These are phyloP conservation scores for Agaricus sinodeliciosus DNA, from an alignment of 768 basidiomycete genomes.

Conservation along the genomic window DNA sequence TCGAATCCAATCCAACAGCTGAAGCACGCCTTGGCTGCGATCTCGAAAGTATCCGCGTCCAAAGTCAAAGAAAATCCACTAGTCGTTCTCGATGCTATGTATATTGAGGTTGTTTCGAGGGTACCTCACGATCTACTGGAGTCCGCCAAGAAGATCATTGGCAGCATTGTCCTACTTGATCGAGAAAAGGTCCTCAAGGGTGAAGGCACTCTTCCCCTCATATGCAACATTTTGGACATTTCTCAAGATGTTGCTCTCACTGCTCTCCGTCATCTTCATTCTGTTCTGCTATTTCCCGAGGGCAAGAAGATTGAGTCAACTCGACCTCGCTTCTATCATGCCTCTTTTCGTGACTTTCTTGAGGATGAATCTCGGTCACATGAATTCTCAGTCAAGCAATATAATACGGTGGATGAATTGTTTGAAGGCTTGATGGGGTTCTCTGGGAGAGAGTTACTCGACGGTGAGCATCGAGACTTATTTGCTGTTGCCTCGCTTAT, in stretches of 20 bases:
- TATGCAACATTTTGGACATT: not conserved
- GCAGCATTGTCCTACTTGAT: not conserved
- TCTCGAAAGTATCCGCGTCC: too few relatives aligned
- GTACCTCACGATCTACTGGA: not conserved
- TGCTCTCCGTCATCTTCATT: not conserved
- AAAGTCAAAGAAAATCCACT: not conserved
- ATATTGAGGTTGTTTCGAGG: slow-evolving; percentile 3
- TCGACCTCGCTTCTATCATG: slow-evolving; percentile 1
- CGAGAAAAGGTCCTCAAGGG: not conserved
- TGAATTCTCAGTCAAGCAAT: not conserved
- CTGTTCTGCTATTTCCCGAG: not conserved
- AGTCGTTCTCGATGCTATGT: slow-evolving; percentile 5
- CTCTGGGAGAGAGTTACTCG: too few relatives aligned
- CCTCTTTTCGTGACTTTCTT: slow-evolving; percentile 1
- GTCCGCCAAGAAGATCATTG: not conserved
- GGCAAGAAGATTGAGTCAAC: not conserved
- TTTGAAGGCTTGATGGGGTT: too few relatives aligned
- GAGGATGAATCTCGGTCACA: not conserved
- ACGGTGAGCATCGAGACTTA: too few relatives aligned
- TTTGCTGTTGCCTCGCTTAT: too few relatives aligned
- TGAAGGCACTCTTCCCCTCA: not conserved
- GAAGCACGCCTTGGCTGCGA: too few relatives aligned
- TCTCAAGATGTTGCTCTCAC: not conserved
- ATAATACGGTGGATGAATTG: too few relatives aligned
- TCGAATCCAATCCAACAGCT: too few relatives aligned